A percentile compares a stretch with the other conserved stretches of the same genome.
phyloP scores from a whole-genome alignment of 257 asterid species.

The Ballota nigra region DNA sequence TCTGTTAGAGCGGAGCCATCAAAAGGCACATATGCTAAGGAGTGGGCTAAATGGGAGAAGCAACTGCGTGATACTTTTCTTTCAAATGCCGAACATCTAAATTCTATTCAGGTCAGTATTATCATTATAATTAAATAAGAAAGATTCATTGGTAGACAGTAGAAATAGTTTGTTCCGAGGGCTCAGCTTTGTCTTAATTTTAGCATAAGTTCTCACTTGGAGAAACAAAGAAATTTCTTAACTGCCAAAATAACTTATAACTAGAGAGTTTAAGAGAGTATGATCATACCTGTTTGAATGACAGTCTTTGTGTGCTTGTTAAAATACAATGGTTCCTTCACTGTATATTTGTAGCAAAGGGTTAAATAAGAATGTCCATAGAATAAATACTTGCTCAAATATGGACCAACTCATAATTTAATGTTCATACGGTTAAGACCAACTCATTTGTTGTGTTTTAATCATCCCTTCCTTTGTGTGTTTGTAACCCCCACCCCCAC shows the following conservation, averaged over 20 bases:
- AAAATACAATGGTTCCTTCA: background rate
- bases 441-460: too few relatives aligned
- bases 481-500: too few relatives aligned
- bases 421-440: too few relatives aligned
- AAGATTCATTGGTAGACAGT: slow-evolving; percentile 6
- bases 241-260: background rate
- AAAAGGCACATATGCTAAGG: slow-evolving; percentile 72
- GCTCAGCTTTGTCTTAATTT: background rate
- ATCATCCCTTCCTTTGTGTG: background rate
- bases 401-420: background rate
- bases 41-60: slow-evolving; percentile 93
- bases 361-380: slow-evolving; percentile 1
- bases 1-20: slow-evolving; percentile 68
- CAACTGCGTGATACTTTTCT: slow-evolving; percentile 55
- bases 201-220: background rate
- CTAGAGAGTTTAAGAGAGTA: background rate
- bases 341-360: background rate
- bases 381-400: background rate
- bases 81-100: slow-evolving; percentile 66
- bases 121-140: background rate
- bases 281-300: background rate
- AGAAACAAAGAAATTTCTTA: background rate
- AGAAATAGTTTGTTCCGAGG: background rate
- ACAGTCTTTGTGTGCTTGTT: background rate
- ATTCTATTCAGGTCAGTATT: slow-evolving; percentile 74